phyloP scores from a whole-genome alignment of 1,139 yeast species.

The Meyerozyma elateridarum region DNA sequence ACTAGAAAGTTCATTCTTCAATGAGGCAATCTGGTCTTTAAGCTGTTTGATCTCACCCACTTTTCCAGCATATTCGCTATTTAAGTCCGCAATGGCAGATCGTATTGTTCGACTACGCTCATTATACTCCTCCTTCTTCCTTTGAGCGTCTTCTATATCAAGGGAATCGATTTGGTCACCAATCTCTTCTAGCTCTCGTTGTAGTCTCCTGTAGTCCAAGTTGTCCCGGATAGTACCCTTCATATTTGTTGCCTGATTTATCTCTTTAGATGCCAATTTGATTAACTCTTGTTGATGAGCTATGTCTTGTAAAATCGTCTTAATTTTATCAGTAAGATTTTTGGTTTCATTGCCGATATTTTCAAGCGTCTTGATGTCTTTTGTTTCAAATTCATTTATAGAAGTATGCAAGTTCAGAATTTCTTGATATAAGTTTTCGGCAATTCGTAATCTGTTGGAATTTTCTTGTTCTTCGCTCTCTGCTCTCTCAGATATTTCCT shows the following conservation, averaged over 20 bases:
- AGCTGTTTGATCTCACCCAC: slow-evolving; percentile 84
- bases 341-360: slow-evolving; percentile 22
- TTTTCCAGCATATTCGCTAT: slow-evolving; percentile 69
- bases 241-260: slow-evolving; percentile 32
- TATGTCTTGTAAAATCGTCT: neutral
- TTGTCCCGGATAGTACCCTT: slow-evolving; percentile 38
- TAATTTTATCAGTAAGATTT: slow-evolving; percentile 25
- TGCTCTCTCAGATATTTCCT: slow-evolving; percentile 9
- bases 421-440: no score
- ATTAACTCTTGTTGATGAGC: no score
- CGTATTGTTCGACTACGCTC: slow-evolving; percentile 52
- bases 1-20: slow-evolving; percentile 55
- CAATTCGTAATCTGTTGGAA: no score
- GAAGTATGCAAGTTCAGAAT: slow-evolving; percentile 5
- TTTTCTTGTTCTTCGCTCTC: no score
- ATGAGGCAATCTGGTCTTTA: slow-evolving; percentile 59
- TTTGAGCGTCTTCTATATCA: slow-evolving; percentile 59
- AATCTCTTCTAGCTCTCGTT: slow-evolving; percentile 24
- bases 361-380: slow-evolving; percentile 5
- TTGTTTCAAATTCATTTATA: slow-evolving; percentile 10
- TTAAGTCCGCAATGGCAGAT: slow-evolving; percentile 49
- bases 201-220: slow-evolving; percentile 32
- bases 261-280: slow-evolving; percentile 24
- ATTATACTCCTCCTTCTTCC: slow-evolving; percentile 60
- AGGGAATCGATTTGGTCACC: slow-evolving; percentile 25